Conservation (phyloP, 148 eudicot species). For the Linanthus parryae region DNA sequence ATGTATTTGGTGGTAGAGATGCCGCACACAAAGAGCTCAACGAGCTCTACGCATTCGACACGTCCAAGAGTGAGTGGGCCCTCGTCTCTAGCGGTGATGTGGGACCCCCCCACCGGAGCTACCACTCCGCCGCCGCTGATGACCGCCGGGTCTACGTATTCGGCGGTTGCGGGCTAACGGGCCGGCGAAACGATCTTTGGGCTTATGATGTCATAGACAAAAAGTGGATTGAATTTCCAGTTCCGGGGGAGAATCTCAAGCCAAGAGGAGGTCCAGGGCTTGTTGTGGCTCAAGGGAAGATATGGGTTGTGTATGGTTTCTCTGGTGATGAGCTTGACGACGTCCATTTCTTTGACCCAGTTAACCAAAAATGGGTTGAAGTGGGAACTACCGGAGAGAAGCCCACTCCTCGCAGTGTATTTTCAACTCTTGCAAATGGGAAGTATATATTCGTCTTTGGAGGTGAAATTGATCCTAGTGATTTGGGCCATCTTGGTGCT, state of each 20-base stretch:
- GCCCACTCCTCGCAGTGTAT: constrained; percentile 70
- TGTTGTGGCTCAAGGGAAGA: constrained; percentile 43
- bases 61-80: constrained; percentile 58
- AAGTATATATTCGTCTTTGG: constrained; percentile 53
- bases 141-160: constrained; percentile 55
- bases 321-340: constrained; percentile 73
- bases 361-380: constrained; percentile 45
- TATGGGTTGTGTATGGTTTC: constrained; percentile 95
- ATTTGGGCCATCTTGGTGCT: constrained; percentile 82
- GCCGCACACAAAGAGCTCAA: constrained; percentile 72
- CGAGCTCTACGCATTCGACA: constrained; percentile 84
- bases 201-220: constrained; percentile 56
- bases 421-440: constrained; percentile 51
- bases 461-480: constrained; percentile 95
- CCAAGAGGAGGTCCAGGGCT: constrained; percentile 96
- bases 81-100: constrained; percentile 45
- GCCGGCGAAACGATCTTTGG: constrained; percentile 86
- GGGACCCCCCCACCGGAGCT: constrained; percentile 79
- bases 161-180: constrained; percentile 78
- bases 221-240: constrained; percentile 56
- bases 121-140: constrained; percentile 73
- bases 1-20: constrained; percentile 91
- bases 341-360: constrained; percentile 62
- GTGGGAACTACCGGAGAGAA: constrained; percentile 74
- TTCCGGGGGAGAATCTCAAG: constrained; percentile 56